A percentile compares a stretch with the other conserved stretches of the same genome.
These are phyloP conservation scores for Quercus bicolor DNA, from an alignment of 306 rosid species.

Conservation along the genomic window DNA sequence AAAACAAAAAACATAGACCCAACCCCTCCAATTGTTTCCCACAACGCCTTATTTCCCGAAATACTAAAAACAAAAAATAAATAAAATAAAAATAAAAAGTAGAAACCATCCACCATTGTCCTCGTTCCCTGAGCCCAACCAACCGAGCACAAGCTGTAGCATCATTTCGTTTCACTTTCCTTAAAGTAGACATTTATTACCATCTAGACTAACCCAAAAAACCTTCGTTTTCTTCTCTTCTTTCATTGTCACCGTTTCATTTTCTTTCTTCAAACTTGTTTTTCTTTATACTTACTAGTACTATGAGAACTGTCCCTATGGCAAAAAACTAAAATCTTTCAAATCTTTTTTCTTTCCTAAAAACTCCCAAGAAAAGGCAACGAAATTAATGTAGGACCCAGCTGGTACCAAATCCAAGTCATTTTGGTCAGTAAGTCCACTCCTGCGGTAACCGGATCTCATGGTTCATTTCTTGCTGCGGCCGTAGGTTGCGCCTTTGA, in stretches of 20 bases:
- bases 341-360: neutral
- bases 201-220: conserved; percentile 17
- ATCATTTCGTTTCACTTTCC: neutral
- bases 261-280: neutral
- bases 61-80: neutral
- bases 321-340: conserved; percentile 21
- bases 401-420: too few species aligned
- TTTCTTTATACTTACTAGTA: neutral
- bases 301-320: neutral
- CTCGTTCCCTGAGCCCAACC: conserved; percentile 3
- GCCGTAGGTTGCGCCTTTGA: conserved; percentile 34
- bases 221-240: neutral
- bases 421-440: conserved; percentile 53
- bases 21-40: neutral
- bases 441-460: conserved; percentile 73
- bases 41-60: neutral
- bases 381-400: neutral
- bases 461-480: conserved; percentile 32
- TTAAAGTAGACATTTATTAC: conserved; percentile 6
- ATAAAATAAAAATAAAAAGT: neutral
- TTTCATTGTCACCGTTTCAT: neutral
- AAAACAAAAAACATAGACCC: neutral
- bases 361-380: conserved; percentile 7
- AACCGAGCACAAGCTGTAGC: neutral
- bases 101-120: conserved; percentile 1